These are phyloP conservation scores for Exophiala xenobiotica DNA, from an alignment of 2,329 filamentous ascomycete genomes.

Conservation along the genomic window DNA sequence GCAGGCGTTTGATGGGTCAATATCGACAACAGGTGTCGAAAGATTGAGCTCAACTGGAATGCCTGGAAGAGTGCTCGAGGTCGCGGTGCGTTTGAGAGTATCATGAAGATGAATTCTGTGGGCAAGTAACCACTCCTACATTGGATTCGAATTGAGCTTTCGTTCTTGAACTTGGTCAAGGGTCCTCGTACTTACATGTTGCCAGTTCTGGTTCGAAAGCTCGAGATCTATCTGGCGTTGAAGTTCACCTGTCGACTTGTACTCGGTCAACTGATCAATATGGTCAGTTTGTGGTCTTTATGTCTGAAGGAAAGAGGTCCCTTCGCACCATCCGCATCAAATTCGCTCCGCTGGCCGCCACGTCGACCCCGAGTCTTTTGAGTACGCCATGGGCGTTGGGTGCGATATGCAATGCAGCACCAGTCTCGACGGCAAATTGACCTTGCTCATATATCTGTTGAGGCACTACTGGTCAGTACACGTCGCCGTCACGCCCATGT, in stretches of 20 bases:
- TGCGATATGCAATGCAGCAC: slow-evolving; percentile 62
- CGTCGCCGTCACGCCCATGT: too few species aligned
- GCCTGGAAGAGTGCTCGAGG: slow-evolving; percentile 37
- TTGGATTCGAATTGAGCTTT: slow-evolving; percentile 48
- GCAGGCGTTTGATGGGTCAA: slow-evolving; percentile 29
- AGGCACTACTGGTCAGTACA: too few species aligned
- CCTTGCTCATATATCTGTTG: slow-evolving; percentile 57
- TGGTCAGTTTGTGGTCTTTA: background rate
- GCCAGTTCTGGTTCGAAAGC: slow-evolving; percentile 47
- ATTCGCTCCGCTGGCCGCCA: slow-evolving; percentile 44
- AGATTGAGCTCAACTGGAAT: slow-evolving; percentile 43
- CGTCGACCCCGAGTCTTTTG: slow-evolving; percentile 44
- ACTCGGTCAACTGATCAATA: slow-evolving; percentile 37
- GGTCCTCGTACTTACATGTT: slow-evolving; percentile 37
- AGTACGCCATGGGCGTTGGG: slow-evolving; percentile 63
- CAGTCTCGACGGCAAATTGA: slow-evolving; percentile 48
- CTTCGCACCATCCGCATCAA: slow-evolving; percentile 33
- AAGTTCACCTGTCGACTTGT: slow-evolving; percentile 38
- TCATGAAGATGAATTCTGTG: slow-evolving; percentile 57
- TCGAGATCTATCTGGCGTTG: slow-evolving; percentile 35
- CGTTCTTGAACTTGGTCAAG: slow-evolving; percentile 28
- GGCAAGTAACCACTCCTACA: slow-evolving; percentile 50
- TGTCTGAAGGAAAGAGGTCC: background rate
- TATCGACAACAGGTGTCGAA: slow-evolving; percentile 42
- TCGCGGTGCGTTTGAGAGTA: slow-evolving; percentile 50